Evolutionary conservation across 805 yeast genomes (phyloP), one percentile per base, ranked within the genome.

Genomic region (Starmerella vaccinii): DNA sequence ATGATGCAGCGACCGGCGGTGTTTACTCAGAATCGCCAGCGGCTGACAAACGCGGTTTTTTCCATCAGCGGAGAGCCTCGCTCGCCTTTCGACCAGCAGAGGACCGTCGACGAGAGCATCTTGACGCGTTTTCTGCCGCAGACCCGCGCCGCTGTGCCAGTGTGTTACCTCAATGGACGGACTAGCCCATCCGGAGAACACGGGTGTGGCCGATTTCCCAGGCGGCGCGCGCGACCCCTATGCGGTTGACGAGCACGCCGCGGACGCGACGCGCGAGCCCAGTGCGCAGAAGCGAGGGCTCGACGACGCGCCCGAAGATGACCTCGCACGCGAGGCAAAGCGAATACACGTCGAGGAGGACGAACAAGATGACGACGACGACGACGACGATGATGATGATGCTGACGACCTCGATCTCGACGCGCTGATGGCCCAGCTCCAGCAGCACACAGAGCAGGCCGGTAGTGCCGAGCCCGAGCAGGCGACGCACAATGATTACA

Each of bases 401-500:
- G 41, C 30, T 19, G 59, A 55, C 2, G 63, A 58, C 13, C 44
- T 59, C 2, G 63, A 60, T 35, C 41, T 60, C 4, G 63, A 59
- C n/a, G 54, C 61, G 23, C 46, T 60, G 15, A 60, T 59, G 50
- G 59, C 60, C 2, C 61, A 59, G 49, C 52, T 60, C 2, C 56
- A 55, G 49, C 58, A 57, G 46, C 60, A 57, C 39, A 46, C 62
- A 5, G 57, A 52, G 26, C 34, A 23, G 39, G 50, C 44, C 16
- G 41, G n/a, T 8, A 22, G 16, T 7, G 26, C 13, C 16, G 33
- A 26, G 44, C 44, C 33, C 21, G 33, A 18, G 22, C 13, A 24
- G 15, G 33, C 21, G 33, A n/a, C n/a, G n/a, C n/a, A n/a, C n/a
- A n/a, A n/a, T n/a, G n/a, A n/a, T n/a, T n/a, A n/a, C n/a, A n/a